Percentiles rank a stretch among this genome's conserved stretches.
phyloP scores from a whole-genome alignment of 2,329 filamentous ascomycete species.

The Gnomoniopsis smithogilvyi region DNA sequence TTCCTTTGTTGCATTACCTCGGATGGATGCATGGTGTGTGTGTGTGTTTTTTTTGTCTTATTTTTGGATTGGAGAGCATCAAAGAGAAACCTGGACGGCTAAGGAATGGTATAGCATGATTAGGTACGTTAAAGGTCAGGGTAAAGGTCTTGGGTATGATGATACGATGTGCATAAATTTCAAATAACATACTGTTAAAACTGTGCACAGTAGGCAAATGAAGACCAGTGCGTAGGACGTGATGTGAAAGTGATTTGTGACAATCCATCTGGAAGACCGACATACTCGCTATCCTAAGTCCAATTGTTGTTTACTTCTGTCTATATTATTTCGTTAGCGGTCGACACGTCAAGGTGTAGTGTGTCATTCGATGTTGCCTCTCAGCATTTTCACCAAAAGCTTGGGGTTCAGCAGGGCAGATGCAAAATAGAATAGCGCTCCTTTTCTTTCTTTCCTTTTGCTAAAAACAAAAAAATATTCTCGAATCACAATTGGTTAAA shows the following conservation, averaged over 20 bases:
- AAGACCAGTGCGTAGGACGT: too few relatives aligned
- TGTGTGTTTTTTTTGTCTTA: too few relatives aligned
- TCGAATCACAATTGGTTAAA: background rate
- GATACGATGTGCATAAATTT: background rate
- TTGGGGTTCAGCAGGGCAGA: background rate
- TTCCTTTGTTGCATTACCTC: background rate
- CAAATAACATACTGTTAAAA: background rate
- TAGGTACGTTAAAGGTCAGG: background rate
- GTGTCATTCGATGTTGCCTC: background rate
- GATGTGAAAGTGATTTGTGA: too few relatives aligned
- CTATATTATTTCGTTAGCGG: too few relatives aligned
- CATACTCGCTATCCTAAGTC: too few relatives aligned
- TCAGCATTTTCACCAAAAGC: background rate
- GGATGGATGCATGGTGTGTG: background rate
- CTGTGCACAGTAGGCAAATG: too few relatives aligned
- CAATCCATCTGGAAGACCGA: too few relatives aligned
- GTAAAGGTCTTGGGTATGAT: too few relatives aligned
- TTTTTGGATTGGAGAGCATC: background rate
- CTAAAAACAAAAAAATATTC: background rate
- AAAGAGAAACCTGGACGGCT: background rate
- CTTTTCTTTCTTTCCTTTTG: background rate
- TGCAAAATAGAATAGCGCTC: background rate
- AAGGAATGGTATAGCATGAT: background rate
- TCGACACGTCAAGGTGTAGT: too few relatives aligned
- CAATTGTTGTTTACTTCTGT: too few relatives aligned